Base-by-base conservation (phyloP, 1,139 yeast genomes). In the Blastobotrys raffinosifermentans region DNA sequence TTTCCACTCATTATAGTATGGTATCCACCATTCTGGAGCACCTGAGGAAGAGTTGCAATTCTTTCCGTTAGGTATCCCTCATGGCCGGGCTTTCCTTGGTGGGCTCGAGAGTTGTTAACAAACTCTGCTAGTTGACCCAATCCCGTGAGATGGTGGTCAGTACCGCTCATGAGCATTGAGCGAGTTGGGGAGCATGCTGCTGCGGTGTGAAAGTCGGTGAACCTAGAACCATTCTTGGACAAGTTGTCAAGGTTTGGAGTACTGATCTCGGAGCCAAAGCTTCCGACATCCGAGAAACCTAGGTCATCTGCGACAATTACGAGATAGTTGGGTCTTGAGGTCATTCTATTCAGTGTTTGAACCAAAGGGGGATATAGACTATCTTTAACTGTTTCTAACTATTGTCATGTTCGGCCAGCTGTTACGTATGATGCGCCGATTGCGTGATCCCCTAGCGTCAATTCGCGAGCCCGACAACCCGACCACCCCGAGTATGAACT, bases 161-260 rank as follows among this genome's bases (percentile, higher is more conserved):
- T 75, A 1, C 81, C 82, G 2, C 77, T 70, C 30, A 76, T 58
- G 5, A 76, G 60, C 77, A 76, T 76, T 9, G 80, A 74, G 43
- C 81, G 58, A 0, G 82, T 76, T 2, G 82, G 81, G 2, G 80
- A 74, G 46, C 81, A 76, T 3, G 81, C 80, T 1, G 80, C 69
- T 2, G 82, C 81, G 2, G 81, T 73, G 43, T 76, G 80, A 55
- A 73, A 75, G 46, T 75, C 76, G 18, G 79, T 72, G 44, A 75
- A 66, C 27, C 75, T 55, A 11, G 66, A 50, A 5, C 80, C 80
- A 5, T 51, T 38, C 4, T 26, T 10, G 2, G 77, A 75, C 21
- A 76, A 52, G 34, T 52, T 61, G 20, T 67, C 56, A 20, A 76
- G 60, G 45, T 73, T 71, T 1, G 81, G 81, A 1, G 81, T 75